Conservation (phyloP, 2,329 filamentous ascomycete genomes). For the Aspergillus phoenicis region DNA sequence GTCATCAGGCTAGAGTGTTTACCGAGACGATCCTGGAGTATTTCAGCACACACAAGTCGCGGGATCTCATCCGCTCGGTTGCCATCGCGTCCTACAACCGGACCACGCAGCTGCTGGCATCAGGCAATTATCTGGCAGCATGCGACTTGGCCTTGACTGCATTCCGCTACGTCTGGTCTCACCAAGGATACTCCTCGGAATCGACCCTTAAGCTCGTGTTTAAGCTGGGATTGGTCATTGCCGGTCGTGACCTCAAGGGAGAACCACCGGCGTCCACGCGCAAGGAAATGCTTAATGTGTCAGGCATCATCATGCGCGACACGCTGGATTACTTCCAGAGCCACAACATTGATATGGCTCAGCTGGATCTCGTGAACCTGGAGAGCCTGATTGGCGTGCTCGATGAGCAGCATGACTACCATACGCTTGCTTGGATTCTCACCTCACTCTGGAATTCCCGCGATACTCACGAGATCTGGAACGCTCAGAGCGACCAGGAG, state of each 20-base stretch:
- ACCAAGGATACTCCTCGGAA: constrained; percentile 33
- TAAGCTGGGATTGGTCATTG: constrained; percentile 36
- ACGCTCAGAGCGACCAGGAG: constrained; percentile 45
- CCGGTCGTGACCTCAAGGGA: constrained; percentile 40
- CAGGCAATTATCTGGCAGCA: constrained; percentile 33
- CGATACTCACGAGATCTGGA: constrained; percentile 49
- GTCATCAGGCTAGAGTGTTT: constrained; percentile 33
- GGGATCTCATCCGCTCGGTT: constrained; percentile 40
- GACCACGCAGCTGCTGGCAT: constrained; percentile 33
- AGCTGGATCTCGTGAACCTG: constrained; percentile 44
- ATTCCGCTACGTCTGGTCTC: constrained; percentile 38
- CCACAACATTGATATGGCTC: constrained; percentile 48
- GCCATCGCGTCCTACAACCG: constrained; percentile 38
- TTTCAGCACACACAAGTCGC: constrained; percentile 37
- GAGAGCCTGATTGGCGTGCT: constrained; percentile 48
- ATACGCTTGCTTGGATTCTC: constrained; percentile 47
- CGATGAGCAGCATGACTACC: constrained; percentile 51
- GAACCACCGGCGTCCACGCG: constrained; percentile 36
- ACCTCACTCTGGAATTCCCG: constrained; percentile 49
- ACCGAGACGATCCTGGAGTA: constrained; percentile 36
- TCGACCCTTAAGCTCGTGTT: constrained; percentile 40
- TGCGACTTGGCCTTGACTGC: constrained; percentile 36
- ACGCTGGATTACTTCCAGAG: constrained; percentile 44
- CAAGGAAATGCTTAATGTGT: constrained; percentile 45
- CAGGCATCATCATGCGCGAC: constrained; percentile 45